Evolutionary conservation across 176 grass and related monocot species (phyloP), one percentile per base, ranked within the genome.

Genomic region (Oryza punctata): DNA sequence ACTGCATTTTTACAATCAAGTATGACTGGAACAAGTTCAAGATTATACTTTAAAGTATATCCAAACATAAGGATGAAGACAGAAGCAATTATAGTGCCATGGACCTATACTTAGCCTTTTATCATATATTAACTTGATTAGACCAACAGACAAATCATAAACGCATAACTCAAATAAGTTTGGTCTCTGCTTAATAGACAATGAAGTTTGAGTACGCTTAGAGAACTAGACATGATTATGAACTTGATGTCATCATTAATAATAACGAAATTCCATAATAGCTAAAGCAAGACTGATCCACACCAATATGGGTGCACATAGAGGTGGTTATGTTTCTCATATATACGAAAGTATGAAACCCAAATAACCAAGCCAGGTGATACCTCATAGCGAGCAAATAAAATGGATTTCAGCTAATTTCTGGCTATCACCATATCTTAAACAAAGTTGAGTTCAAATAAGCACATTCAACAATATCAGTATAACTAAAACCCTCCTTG

Each of bases 351-450:
- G 2, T 29, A 1, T 6, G 21, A 40, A 68, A 60, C 46, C 11
- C 30, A 10, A 28, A 47, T 16, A 69, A 77, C 16, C 82, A 61
- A 67, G 12, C 26, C 7, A 79, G 41, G 45, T 11, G 45, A 25
- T 18, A 52, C 45, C 49, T 41, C 21, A 41, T 59, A 60, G 23
- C n/a, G 27, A 29, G 63, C 44, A 85, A 70, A 45, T 12, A 25
- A 12, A 78, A 78, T 41, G 7, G 63, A 54, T 67, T 50, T 68
- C 44, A 76, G 30, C 47, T 41, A 67, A 75, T 75, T 28, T 75
- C 81, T 54, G 61, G 29, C 3, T 47, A 76, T 32, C 72, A 67
- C 5, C 32, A 84, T 28, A 76, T 12, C 72, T 65, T 67, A 67
- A 67, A 65, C 19, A 67, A 37, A 45, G 26, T 1, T 43, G 10